Evolutionary conservation across 2,329 filamentous ascomycete species (phyloP), one percentile per base, ranked within the genome.

Genomic region (Claviceps sorghi): DNA sequence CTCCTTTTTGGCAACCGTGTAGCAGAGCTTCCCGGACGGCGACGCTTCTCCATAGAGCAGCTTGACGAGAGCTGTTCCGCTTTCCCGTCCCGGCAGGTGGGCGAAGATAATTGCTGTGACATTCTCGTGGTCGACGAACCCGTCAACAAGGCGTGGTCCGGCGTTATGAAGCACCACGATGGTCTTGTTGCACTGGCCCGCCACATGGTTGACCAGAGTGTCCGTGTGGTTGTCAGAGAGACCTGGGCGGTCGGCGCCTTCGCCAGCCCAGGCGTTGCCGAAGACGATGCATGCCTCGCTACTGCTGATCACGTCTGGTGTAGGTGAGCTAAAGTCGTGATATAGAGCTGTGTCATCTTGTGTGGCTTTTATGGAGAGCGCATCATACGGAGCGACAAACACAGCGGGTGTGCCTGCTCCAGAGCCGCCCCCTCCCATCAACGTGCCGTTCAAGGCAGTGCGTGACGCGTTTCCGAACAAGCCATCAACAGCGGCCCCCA

Each of bases 241-340:
- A 8, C 72, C 73, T 0, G 77, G 70, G 47, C 80, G 73, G 54
- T 87, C 75, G 56, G 76, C 84, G 1, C 83, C 85, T 66, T 95
- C 88, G 1, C 84, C 81, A 1, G 84, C 79, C 65, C 84, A 86
- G 8, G 74, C 77, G 60, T 85, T 85, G 58, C 79, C 76, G 57
- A 84, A 78, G 0, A 84, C 78, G 2, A 84, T 65, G 56, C 88
- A 93, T 7, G 87, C 73, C 59, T 89, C 76, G 1, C 75, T 72
- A 4, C 57, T 65, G 2, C 69, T 62, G 48, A 75, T 68, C 8
- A 83, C 74, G 6, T 65, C 58, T 0, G 81, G 79, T 1, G 70
- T 63, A 1, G 62, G 60, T 1, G 66, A 72, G 17, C 63, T 62
- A 55, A 82, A 77, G 60, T 86, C 82, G 72, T 76, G 82, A 61